phyloP scores from a whole-genome alignment of 345 rosid species.

The Noccaea bulbosa region DNA sequence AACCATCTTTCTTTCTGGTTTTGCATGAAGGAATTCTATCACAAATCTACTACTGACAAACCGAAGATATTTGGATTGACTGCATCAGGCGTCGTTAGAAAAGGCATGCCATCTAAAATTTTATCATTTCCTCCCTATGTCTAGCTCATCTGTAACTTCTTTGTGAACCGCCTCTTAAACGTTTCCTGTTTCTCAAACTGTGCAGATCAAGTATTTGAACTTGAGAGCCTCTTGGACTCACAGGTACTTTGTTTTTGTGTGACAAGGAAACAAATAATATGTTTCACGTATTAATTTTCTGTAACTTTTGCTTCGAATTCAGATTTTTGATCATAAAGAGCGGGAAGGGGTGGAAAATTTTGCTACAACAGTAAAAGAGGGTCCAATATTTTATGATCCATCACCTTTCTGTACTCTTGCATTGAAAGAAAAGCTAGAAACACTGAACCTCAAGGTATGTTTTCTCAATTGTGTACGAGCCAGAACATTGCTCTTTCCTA shows the following conservation, averaged over 20 bases:
- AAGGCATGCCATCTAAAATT: constrained; percentile 52
- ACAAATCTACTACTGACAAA: constrained; percentile 53
- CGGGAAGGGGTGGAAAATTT: constrained; percentile 51
- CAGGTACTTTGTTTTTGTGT: constrained; percentile 49
- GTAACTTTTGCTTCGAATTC: constrained; percentile 35
- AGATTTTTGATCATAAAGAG: constrained; percentile 71
- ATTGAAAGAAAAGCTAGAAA: constrained; percentile 61
- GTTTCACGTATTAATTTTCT: constrained; percentile 6
- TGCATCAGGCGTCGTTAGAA: constrained; percentile 60
- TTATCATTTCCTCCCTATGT: constrained; percentile 9
- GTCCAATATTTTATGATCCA: constrained; percentile 62
- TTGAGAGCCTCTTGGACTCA: constrained; percentile 80
- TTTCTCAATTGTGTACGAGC: constrained; percentile 8
- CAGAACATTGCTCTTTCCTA: constrained; percentile 20
- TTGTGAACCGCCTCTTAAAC: background rate
- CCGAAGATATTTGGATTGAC: constrained; percentile 95
- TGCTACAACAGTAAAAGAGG: constrained; percentile 63
- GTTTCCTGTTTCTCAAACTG: constrained; percentile 40
- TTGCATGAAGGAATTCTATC: constrained; percentile 75
- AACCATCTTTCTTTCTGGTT: constrained; percentile 20
- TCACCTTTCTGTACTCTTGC: constrained; percentile 43
- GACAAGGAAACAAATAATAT: background rate
- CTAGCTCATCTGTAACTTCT: constrained; percentile 20
- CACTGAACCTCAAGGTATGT: constrained; percentile 66
- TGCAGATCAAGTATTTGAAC: constrained; percentile 66